Percentiles rank a stretch among this genome's conserved stretches.
These are phyloP conservation scores for Cyclotella kingstonii DNA, from an alignment of 108 stramenopile genomes.

Conservation along the genomic window DNA sequence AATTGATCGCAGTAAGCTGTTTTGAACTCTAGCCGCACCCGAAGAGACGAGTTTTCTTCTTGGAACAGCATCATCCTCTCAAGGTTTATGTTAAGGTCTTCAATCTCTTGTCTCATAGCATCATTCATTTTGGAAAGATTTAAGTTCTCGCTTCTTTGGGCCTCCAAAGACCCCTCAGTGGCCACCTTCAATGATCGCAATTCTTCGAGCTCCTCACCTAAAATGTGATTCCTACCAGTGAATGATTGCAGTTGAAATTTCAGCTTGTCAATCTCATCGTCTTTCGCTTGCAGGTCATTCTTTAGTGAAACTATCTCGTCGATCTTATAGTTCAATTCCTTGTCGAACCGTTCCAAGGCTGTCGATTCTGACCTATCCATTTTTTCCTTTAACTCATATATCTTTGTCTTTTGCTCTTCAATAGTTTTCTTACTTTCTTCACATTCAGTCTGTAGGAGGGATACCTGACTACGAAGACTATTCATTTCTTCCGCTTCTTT, in stretches of 20 bases:
- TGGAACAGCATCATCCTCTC: not conserved
- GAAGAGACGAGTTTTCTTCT: not conserved
- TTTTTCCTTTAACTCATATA: not conserved
- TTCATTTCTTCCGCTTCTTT: not conserved
- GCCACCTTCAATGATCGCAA: not conserved
- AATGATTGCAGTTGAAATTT: not conserved
- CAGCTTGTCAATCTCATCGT: constrained; percentile 4
- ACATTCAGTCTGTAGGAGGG: not conserved
- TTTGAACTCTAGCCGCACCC: not conserved
- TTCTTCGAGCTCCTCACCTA: not conserved
- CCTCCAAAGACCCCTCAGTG: not conserved
- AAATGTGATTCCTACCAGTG: not conserved
- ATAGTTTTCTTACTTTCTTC: not conserved
- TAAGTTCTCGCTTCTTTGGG: not conserved
- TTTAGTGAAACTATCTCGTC: not conserved
- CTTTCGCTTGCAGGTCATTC: not conserved
- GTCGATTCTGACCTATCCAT: not conserved
- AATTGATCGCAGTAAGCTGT: not conserved
- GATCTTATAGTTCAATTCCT: not conserved
- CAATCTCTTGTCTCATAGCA: not conserved
- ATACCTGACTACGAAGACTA: not conserved
- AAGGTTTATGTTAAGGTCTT: not conserved
- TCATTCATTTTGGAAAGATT: not conserved
- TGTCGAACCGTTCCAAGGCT: not conserved
- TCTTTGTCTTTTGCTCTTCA: not conserved